Evolutionary conservation across 225 moss, liverwort and hornwort genomes (phyloP).

Genomic region (Antitrichia curtipendula): DNA sequence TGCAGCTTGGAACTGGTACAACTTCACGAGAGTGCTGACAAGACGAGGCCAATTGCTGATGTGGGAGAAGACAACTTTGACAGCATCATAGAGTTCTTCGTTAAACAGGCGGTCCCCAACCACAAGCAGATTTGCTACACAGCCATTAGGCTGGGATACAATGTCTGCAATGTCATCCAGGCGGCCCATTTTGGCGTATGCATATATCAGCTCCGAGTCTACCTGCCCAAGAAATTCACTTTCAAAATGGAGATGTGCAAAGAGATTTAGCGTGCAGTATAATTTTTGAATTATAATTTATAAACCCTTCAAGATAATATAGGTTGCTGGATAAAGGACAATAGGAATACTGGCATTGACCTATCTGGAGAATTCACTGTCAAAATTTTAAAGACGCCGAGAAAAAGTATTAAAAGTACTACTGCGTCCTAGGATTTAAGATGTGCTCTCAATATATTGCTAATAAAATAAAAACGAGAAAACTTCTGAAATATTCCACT

Average conservation of each 20-base stretch:
- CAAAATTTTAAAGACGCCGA: neutral
- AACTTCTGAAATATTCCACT: neutral
- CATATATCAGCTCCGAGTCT: slow-evolving; percentile 47
- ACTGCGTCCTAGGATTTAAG: neutral
- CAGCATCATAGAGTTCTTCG: slow-evolving; percentile 39
- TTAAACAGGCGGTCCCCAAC: slow-evolving; percentile 38
- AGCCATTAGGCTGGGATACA: slow-evolving; percentile 31
- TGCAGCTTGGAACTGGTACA: slow-evolving; percentile 46
- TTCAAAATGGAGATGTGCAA: neutral
- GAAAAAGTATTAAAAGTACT: neutral
- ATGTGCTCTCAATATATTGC: neutral
- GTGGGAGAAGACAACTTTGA: slow-evolving; percentile 33
- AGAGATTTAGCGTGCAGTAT: neutral
- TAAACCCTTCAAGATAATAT: neutral
- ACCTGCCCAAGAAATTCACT: neutral
- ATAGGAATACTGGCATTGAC: neutral
- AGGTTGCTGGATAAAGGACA: neutral
- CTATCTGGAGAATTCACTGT: neutral
- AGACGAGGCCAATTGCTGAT: slow-evolving; percentile 43
- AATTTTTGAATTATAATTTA: no score
- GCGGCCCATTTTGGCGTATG: slow-evolving; percentile 36
- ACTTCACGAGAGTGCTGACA: slow-evolving; percentile 36
- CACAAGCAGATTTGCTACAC: slow-evolving; percentile 37
- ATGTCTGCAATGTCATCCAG: slow-evolving; percentile 29
- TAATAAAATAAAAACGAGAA: neutral